phyloP scores from a whole-genome alignment of 192 early-diverging fungal species.

The Phycomyces nitens region DNA sequence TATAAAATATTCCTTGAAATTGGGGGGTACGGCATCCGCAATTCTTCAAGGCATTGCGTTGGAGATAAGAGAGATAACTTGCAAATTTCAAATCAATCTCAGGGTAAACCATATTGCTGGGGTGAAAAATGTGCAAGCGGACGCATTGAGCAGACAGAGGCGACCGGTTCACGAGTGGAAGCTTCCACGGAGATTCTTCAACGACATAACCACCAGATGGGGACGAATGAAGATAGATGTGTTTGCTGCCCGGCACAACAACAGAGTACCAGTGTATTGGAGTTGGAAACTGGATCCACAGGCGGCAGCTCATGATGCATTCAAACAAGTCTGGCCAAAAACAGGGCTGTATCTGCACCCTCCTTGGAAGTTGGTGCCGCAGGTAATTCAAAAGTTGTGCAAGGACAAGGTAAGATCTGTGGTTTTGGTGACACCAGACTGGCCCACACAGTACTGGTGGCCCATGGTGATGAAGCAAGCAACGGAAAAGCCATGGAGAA shows the following conservation, averaged over 20 bases:
- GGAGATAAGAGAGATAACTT: background rate
- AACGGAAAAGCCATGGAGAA: no score
- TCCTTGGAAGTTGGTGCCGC: conserved; percentile 14
- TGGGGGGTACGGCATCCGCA: no score
- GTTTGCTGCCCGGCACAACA: conserved; percentile 6
- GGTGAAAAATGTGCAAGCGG: conserved; percentile 7
- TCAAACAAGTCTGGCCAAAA: conserved; percentile 12
- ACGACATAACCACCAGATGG: background rate
- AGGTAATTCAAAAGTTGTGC: background rate
- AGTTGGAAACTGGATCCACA: background rate
- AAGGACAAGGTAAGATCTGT: background rate
- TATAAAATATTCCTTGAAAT: conserved; percentile 14
- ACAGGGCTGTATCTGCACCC: conserved; percentile 11
- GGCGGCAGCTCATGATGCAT: conserved; percentile 13
- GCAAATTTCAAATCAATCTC: no score
- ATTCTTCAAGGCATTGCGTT: conserved; percentile 11
- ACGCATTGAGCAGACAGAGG: background rate
- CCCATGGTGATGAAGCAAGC: background rate
- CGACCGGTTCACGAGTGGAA: conserved; percentile 2
- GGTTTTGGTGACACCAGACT: conserved; percentile 3
- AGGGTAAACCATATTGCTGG: conserved; percentile 14
- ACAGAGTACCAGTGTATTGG: conserved; percentile 7
- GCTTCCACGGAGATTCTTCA: background rate
- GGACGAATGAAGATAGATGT: conserved; percentile 4
- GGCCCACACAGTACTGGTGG: conserved; percentile 7